A percentile compares a stretch with the other conserved stretches of the same genome.
phyloP scores from a whole-genome alignment of 1,284 basidiomycete species.

The Ustilago trichophora region DNA sequence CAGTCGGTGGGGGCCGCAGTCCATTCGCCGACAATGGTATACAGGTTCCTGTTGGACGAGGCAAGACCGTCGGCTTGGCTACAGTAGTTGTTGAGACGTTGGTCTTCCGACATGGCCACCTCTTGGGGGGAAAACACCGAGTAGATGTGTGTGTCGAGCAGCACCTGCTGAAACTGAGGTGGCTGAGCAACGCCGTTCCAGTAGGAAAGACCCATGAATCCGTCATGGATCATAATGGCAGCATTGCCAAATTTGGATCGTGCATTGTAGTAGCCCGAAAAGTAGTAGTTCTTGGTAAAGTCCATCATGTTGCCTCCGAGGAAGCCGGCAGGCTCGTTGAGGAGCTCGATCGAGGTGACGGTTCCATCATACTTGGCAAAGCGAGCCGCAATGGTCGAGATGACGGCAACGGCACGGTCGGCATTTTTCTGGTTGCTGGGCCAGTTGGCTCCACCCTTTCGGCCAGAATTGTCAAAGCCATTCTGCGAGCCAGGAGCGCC shows the following conservation, averaged over 20 bases:
- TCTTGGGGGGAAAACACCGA: conserved; percentile 52
- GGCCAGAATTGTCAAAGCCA: conserved; percentile 73
- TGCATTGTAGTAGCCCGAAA: conserved; percentile 39
- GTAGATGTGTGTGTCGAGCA: conserved; percentile 74
- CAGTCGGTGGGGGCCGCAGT: conserved; percentile 79
- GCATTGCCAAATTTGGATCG: conserved; percentile 43
- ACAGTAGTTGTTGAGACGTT: conserved; percentile 58
- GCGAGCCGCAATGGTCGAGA: conserved; percentile 70
- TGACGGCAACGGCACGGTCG: conserved; percentile 75
- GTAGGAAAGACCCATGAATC: conserved; percentile 79
- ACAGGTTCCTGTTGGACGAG: conserved; percentile 52
- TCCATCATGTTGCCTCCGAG: conserved; percentile 31
- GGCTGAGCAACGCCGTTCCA: conserved; percentile 78
- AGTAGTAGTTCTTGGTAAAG: conserved; percentile 49
- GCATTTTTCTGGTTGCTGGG: conserved; percentile 76
- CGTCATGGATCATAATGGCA: conserved; percentile 78
- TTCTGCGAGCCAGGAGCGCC: conserved; percentile 69
- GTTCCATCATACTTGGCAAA: conserved; percentile 56
- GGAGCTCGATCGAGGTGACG: conserved; percentile 59
- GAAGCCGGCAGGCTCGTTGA: conserved; percentile 61
- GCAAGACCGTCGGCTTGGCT: conserved; percentile 27
- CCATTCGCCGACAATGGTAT: conserved; percentile 66
- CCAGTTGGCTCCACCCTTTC: conserved; percentile 76
- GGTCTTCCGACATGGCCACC: conserved; percentile 36
- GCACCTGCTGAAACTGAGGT: conserved; percentile 73